Evolutionary conservation across 108 stramenopile genomes (phyloP).

Genomic region (Craspedostauros australis): DNA sequence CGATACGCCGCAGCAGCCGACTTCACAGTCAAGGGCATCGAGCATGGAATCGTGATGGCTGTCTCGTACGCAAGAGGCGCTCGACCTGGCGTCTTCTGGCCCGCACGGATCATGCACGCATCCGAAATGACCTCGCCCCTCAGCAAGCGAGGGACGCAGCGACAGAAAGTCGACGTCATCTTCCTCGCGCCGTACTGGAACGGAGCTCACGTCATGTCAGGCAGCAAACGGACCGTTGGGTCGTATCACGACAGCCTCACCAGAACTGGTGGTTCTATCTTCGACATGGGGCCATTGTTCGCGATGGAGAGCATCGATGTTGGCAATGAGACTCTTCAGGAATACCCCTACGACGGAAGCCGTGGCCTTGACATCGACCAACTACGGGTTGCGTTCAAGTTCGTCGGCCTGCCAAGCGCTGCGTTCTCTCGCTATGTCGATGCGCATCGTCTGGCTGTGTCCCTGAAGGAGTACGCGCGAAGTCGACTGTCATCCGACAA

Average conservation of each 20-base stretch:
- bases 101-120: constrained; percentile 78
- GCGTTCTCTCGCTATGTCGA: constrained; percentile 70
- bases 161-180: constrained; percentile 59
- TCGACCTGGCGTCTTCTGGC: constrained; percentile 72
- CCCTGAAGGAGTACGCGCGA: constrained; percentile 61
- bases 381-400: constrained; percentile 45
- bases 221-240: constrained; percentile 4
- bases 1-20: constrained; percentile 45
- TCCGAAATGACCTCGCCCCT: constrained; percentile 31
- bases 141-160: constrained; percentile 21
- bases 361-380: constrained; percentile 53
- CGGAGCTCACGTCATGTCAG: constrained; percentile 13
- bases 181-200: constrained; percentile 84
- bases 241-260: constrained; percentile 8
- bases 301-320: constrained; percentile 71
- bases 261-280: constrained; percentile 15
- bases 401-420: constrained; percentile 69
- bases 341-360: constrained; percentile 55
- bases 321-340: constrained; percentile 52
- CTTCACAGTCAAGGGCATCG: constrained; percentile 66
- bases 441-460: constrained; percentile 72
- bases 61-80: constrained; percentile 42
- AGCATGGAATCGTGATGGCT: constrained; percentile 79
- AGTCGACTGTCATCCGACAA: constrained; percentile 38
- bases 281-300: constrained; percentile 40